Base-by-base conservation (phyloP, 2,329 filamentous ascomycete species). In the Clonostachys chloroleuca region DNA sequence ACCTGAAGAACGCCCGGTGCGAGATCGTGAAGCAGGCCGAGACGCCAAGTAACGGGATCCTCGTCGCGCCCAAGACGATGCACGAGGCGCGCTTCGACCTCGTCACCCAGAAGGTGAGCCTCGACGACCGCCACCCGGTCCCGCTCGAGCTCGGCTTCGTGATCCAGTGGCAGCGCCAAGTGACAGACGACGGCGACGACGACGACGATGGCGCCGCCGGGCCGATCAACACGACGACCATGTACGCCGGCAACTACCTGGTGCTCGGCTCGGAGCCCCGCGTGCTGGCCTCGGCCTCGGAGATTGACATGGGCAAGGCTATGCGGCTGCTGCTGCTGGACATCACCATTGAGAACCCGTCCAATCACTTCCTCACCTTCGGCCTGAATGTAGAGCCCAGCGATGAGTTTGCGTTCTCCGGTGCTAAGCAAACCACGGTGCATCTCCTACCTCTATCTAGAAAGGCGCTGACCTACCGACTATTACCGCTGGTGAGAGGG, bases 351-450 rank as follows among this genome's bases (percentile, higher is more conserved):
- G 94, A 99, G 68, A 99, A 99, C 62, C 88, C 92, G 0, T 96
- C 92, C 1, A 87, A 84, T 63, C 94, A 99, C 64, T 95, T 96
- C 67, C 79, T 99, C 44, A 96, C 92, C 0, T 99, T 99, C 67
- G 91, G 89, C 33, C 67, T 97, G 43, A 83, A 77, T 24, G 95
- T 99, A 91, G 92, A 99, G 56, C 87, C 91, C 4, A 92, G 83
- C 61, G 90, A 95, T 53, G 81, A 90, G 46, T 97, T 97, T 66
- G 92, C 91, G 0, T 97, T 99, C 65, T 91, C 89, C 8, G 94
- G 94, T 0, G 75, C 89, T 3, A 97, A 97, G 69, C 78, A 87
- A 54, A 84, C 83, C 12, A 86, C 86, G 2, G 57, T 96, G 45
- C 89, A 94, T 59, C 70, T 97, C 40, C 78, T 96, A 42, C 94